A percentile compares a stretch with the other conserved stretches of the same genome.
phyloP scores from a whole-genome alignment of 805 yeast species.

The Naumovozyma dairenensis region DNA sequence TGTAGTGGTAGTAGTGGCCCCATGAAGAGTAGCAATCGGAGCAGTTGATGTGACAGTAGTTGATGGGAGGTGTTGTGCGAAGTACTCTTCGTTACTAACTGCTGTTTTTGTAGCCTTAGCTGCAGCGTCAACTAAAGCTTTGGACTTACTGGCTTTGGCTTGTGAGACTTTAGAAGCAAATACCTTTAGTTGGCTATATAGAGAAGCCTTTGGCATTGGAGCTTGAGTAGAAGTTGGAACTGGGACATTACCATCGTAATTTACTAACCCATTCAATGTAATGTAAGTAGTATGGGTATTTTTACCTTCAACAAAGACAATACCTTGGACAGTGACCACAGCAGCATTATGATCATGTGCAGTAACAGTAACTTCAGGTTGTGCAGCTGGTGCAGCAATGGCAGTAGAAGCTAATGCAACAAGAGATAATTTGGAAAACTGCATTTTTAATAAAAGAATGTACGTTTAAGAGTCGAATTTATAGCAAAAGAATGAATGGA shows the following conservation, averaged over 20 bases:
- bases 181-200: no score
- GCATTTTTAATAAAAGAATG: conserved; percentile 4
- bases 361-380: conserved; percentile 25
- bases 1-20: conserved; percentile 2
- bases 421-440: conserved; percentile 7
- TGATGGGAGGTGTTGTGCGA: no score
- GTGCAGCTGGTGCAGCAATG: conserved; percentile 16
- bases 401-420: conserved; percentile 7
- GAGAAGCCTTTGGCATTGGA: no score
- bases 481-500: conserved; percentile 1
- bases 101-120: no score
- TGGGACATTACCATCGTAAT: no score
- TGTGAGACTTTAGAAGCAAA: no score
- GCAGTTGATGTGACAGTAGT: conserved; percentile 2
- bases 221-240: conserved; percentile 4
- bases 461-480: background rate
- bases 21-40: conserved; percentile 3
- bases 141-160: no score
- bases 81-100: no score
- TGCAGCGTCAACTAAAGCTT: conserved; percentile 2
- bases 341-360: conserved; percentile 22
- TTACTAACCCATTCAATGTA: conserved; percentile 11
- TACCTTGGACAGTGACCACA: conserved; percentile 22
- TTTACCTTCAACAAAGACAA: conserved; percentile 22
- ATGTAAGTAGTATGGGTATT: conserved; percentile 17